Percentiles rank a stretch among this genome's conserved stretches.
Conservation (phyloP, 73 alveolate species). For the Paramecium bursaria region DNA sequence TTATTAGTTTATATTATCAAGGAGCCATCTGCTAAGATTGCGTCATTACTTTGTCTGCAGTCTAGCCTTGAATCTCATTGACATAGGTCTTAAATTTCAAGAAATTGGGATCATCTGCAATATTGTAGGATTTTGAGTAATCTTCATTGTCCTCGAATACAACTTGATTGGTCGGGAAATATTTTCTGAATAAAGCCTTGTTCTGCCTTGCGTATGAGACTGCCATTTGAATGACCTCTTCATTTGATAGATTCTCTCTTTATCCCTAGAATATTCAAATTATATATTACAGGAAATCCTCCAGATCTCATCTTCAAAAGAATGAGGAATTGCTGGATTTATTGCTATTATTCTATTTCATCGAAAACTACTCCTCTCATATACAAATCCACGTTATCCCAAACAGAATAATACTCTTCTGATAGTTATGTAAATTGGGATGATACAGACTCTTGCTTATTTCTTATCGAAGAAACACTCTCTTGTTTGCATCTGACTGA, state of each 20-base stretch:
- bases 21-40: too few relatives aligned
- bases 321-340: neutral
- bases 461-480: constrained; percentile 17
- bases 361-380: constrained; percentile 47
- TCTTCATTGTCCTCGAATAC: constrained; percentile 35
- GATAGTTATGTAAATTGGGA: constrained; percentile 37
- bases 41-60: too few relatives aligned
- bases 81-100: neutral
- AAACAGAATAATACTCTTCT: constrained; percentile 42
- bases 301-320: constrained; percentile 53
- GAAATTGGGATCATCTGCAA: neutral
- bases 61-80: neutral
- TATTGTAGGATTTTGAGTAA: neutral
- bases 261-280: neutral
- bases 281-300: constrained; percentile 29
- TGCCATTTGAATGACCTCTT: constrained; percentile 35
- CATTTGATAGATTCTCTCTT: constrained; percentile 59
- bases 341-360: constrained; percentile 23
- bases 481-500: too few relatives aligned
- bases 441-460: constrained; percentile 31
- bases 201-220: constrained; percentile 39
- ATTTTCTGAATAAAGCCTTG: constrained; percentile 16
- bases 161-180: constrained; percentile 47
- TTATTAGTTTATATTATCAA: too few relatives aligned
- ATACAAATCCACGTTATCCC: constrained; percentile 54